Evolutionary conservation across 108 stramenopile genomes (phyloP), one percentile per base, ranked within the genome.

Genomic region (Skeletonema marinoi): DNA sequence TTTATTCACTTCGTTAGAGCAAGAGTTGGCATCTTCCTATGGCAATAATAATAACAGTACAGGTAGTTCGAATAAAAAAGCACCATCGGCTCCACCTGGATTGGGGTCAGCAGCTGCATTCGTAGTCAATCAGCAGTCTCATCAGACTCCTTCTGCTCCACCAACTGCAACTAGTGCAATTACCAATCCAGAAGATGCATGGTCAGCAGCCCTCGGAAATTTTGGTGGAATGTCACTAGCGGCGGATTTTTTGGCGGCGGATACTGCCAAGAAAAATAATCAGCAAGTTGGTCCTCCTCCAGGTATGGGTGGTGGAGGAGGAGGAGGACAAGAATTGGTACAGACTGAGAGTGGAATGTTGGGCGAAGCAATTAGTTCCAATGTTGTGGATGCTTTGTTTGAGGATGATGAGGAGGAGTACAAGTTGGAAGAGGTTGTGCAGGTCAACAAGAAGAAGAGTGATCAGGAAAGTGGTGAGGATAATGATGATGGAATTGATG

Each of bases 201-300:
- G 91, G 90, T 88, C 88, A 67, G 68, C 78, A 14, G 89, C 93
- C 4, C 69, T 94, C 9, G 64, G 89, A 56, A 88, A 92, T 65
- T 92, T 92, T 71, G 88, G 89, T 33, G 85, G 88, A 1, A 65
- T 89, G 80, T 77, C 81, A 19, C 51, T 92, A 42, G 88, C 89
- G 21, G 81, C 89, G 11, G 93, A 94, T 29, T 94, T 94, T 77
- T 74, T 94, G 65, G 80, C 80, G 11, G 93, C 93, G 3, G 93
- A 94, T 71, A 83, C 87, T 31, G 93, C 85, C 31, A 82, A 90
- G 46, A 91, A 92, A 48, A n/a, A n/a, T n/a, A 68, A 36, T 66
- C 73, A 38, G 80, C 82, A 33, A 77, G 83, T 32, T 86, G 87
- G 10, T 89, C 87, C 44, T 44, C 2, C 13, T n/a, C n/a, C n/a